phyloP scores from a whole-genome alignment of 371 early-diverging fungal genomes.

The Syncephalis fuscata region DNA sequence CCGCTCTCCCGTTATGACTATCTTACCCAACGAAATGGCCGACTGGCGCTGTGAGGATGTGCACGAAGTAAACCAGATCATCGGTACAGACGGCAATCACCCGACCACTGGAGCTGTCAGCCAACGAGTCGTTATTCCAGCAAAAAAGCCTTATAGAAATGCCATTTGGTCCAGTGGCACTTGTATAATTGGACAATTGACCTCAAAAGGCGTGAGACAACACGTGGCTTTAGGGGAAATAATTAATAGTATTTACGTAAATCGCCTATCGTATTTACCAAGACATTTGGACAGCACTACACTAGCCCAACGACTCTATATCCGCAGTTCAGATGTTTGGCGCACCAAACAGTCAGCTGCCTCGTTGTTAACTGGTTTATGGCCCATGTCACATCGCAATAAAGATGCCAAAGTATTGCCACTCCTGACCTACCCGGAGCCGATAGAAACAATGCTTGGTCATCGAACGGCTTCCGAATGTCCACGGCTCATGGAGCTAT shows the following conservation, averaged over 20 bases:
- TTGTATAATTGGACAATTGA: constrained; percentile 25
- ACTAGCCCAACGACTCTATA: constrained; percentile 2
- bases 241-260: constrained; percentile 26
- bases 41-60: background rate
- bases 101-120: background rate
- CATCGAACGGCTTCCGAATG: background rate
- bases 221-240: constrained; percentile 22
- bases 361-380: constrained; percentile 26
- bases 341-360: constrained; percentile 34
- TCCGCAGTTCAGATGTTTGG: constrained; percentile 17
- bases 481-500: background rate
- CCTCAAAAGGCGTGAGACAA: constrained; percentile 25
- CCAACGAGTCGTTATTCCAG: background rate
- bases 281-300: background rate
- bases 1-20: constrained; percentile 1
- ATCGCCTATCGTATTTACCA: constrained; percentile 22
- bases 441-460: constrained; percentile 23
- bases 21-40: background rate
- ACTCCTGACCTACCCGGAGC: constrained; percentile 19
- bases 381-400: constrained; percentile 11
- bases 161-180: constrained; percentile 8
- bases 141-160: background rate
- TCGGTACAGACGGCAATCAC: background rate
- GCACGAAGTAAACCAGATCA: background rate
- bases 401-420: constrained; percentile 10